phyloP scores from a whole-genome alignment of 257 asterid species.

The Salvia hispanica region DNA sequence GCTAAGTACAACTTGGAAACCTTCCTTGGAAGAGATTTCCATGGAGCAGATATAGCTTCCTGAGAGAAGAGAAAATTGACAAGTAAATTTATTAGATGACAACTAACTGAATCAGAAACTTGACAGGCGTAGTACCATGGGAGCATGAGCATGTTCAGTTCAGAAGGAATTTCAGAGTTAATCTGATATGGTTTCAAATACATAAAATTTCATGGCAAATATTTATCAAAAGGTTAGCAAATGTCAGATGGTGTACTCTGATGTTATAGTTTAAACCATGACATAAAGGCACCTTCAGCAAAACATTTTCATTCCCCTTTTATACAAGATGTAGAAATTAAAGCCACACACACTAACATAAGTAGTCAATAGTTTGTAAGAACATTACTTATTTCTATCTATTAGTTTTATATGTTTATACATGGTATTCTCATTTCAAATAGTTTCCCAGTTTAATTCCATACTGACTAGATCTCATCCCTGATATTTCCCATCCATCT shows the following conservation, averaged over 20 bases:
- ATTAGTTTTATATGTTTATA: too few relatives aligned
- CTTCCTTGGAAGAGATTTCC: constrained; percentile 87
- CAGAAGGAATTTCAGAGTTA: constrained; percentile 2
- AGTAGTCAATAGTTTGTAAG: neutral
- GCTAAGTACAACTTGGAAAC: constrained; percentile 81
- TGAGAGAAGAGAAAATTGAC: constrained; percentile 34
- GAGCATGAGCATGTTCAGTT: neutral
- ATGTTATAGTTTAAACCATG: neutral
- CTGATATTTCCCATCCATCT: neutral
- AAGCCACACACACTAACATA: neutral
- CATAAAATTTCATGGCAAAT: neutral
- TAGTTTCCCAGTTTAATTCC: too few relatives aligned
- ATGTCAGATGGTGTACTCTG: constrained; percentile 1
- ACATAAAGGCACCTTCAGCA: constrained; percentile 9
- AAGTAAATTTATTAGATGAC: constrained; percentile 27
- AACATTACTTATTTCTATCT: neutral
- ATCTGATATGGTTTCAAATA: neutral
- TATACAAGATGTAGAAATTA: neutral
- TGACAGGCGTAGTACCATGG: neutral
- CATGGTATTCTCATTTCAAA: too few relatives aligned
- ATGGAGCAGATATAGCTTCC: constrained; percentile 87
- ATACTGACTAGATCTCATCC: too few relatives aligned
- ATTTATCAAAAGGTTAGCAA: neutral
- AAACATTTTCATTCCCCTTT: neutral
- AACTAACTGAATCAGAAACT: constrained; percentile 8